Base-by-base conservation (phyloP, 2,329 filamentous ascomycete species). In the Xylariaceae sp. region DNA sequence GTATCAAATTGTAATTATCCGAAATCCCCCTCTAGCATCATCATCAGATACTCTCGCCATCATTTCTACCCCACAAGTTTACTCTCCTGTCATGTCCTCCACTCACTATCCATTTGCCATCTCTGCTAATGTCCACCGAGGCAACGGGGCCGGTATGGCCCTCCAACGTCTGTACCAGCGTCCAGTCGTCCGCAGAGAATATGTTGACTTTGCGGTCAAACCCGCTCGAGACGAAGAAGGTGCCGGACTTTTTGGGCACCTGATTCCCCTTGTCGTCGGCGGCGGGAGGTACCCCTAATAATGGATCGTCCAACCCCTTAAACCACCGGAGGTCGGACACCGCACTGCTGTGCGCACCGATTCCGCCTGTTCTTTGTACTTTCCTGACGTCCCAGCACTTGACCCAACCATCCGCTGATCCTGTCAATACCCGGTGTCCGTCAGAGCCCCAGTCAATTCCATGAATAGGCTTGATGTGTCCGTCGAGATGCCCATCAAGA, bases 321-420 rank as follows among this genome's bases (percentile, higher is more conserved):
- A 87, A 97, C 90, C 94, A 97, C 58, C 91, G 80, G 59, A 99
- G 74, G 70, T 99, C 94, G 1, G 91, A 94, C 7, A 99, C 92
- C 32, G 94, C 88, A 60, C 90, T 92, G 47, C 84, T 87, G 70
- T 99, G 94, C 6, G 94, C 92, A 46, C 92, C 94, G 44, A 99
- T 87, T 16, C 88, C 89, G 12, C 89, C 92, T 0, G 83, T 86
- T 59, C 86, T 85, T 63, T 88, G 83, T 46, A 97, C 92, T 65
- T 94, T 92, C 43, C 94, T 85, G 49, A 99, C 80, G 68, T 99
- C 94, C 94, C 94, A 99, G 72, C 92, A 96, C 71, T 96, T 97
- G 66, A 96, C 85, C 82, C 94, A 97, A 16, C 92, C 92, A 67
- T 99, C 94, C 2, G 86, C 90, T 13, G 91, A 95, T 1, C 91